Base-by-base conservation (phyloP, 495 filamentous ascomycete genomes). In the Aspergillus heteromorphus region DNA sequence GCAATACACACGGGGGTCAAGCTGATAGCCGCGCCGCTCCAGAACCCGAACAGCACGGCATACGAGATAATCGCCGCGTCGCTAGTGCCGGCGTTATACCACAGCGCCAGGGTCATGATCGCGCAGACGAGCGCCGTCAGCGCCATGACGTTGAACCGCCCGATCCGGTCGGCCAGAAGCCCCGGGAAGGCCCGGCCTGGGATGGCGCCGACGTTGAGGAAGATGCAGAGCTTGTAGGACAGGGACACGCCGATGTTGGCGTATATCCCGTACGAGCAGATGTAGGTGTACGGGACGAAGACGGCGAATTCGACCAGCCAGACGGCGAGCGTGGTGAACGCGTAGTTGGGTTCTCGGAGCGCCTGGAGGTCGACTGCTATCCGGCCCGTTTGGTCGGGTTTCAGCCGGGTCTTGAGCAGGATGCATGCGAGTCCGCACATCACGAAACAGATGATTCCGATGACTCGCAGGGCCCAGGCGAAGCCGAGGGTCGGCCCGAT, bases 251-350 rank as follows among this genome's bases (percentile, higher is more conserved):
- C 45, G 2, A 70, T 20, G 0, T 54, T 54, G 8, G 49, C 45
- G 40, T 59, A n/a, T 0, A 74, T 71, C 4, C 61, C 66, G 62
- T 88, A 91, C 9, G 77, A 79, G 7, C 82, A 78, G 43, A 91
- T 79, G 61, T 88, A 92, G 0, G 81, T 82, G 40, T 88, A 72
- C 0, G 88, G 88, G 41, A 89, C 78, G 65, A 90, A 91, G 13
- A 86, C 73, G 0, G 80, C 88, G 69, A 87, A 87, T 68, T 91
- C 87, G 54, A 87, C 79, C 45, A 88, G 72, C 68, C 89, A 89
- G 10, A 89, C 75, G 9, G 79, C 83, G 0, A 77, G 19, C 0
- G 84, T 83, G 0, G 83, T 79, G 8, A 85, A 67, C 1, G 77
- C 65, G 45, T 58, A 76, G 55, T 55, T 62, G 47, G 40, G 56